These are phyloP conservation scores for Cyclotella sp. DNA, from an alignment of 108 stramenopile species.

Conservation along the genomic window DNA sequence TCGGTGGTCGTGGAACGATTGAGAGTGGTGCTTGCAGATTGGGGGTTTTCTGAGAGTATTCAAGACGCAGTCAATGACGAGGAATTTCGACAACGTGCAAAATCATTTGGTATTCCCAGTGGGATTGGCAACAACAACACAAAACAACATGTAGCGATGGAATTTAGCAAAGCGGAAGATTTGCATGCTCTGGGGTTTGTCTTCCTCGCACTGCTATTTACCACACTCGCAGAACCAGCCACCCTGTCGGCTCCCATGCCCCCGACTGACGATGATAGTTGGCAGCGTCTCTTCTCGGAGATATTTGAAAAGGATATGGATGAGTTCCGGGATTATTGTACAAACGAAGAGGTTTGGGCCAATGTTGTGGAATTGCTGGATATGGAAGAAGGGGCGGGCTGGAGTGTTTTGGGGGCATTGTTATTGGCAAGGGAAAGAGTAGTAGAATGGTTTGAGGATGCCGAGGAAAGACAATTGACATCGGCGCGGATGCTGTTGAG, in stretches of 20 bases:
- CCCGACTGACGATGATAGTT: constrained; percentile 81
- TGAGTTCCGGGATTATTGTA: constrained; percentile 81
- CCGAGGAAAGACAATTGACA: constrained; percentile 38
- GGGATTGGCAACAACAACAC: constrained; percentile 17
- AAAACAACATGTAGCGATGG: constrained; percentile 27
- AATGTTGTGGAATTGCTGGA: constrained; percentile 72
- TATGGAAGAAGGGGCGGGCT: constrained; percentile 75
- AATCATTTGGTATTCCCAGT: constrained; percentile 66
- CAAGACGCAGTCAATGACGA: constrained; percentile 65
- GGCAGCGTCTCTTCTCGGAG: constrained; percentile 76
- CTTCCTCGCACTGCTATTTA: constrained; percentile 70
- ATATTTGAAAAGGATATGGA: constrained; percentile 84
- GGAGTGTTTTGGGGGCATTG: constrained; percentile 71
- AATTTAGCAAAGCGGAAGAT: constrained; percentile 86
- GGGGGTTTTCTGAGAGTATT: constrained; percentile 70
- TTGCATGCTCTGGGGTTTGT: constrained; percentile 88
- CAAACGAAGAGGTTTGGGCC: constrained; percentile 80
- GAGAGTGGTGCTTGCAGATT: constrained; percentile 70
- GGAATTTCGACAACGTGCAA: constrained; percentile 66
- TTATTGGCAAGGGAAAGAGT: constrained; percentile 75
- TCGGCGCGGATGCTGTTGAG: constrained; percentile 54
- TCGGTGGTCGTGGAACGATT: constrained; percentile 48
- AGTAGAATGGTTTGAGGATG: constrained; percentile 39
- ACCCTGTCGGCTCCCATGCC: constrained; percentile 63
- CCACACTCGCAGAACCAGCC: constrained; percentile 71